Conservation (phyloP, 371 early-diverging fungal genomes). For the Mortierella sp. region DNA sequence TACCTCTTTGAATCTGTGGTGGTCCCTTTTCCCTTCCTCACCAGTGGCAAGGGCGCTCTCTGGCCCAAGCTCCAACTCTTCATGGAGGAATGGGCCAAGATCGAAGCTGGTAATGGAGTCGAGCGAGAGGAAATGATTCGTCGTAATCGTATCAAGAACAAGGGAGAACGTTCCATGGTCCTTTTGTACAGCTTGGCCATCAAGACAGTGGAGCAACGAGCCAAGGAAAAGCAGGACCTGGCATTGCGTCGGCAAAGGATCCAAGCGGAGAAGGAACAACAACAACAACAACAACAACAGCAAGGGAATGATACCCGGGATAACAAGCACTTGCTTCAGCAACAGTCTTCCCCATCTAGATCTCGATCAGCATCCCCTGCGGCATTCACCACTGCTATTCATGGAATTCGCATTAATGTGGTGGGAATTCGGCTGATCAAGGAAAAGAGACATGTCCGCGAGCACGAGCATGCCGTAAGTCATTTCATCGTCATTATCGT, state of each 20-base stretch:
- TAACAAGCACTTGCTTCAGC: too few species aligned
- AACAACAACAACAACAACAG: too few species aligned
- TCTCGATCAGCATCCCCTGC: not conserved
- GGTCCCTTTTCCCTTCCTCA: conserved; percentile 48
- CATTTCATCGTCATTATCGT: too few species aligned
- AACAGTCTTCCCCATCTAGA: conserved; percentile 12
- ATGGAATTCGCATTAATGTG: conserved; percentile 46
- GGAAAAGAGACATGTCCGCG: conserved; percentile 48
- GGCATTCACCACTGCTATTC: conserved; percentile 1
- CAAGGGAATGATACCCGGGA: too few species aligned
- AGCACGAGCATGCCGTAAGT: conserved; percentile 46
- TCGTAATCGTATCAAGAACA: conserved; percentile 34
- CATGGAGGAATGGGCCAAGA: conserved; percentile 46
- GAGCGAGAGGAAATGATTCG: conserved; percentile 48
- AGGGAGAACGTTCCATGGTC: conserved; percentile 32
- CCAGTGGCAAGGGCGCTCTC: conserved; percentile 27
- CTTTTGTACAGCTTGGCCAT: conserved; percentile 44
- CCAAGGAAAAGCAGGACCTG: too few species aligned
- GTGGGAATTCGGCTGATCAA: conserved; percentile 33
- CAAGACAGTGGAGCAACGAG: conserved; percentile 49
- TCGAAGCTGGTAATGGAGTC: conserved; percentile 45
- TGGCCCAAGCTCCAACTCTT: conserved; percentile 48
- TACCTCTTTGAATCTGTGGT: conserved; percentile 51
- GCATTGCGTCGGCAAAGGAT: too few species aligned
- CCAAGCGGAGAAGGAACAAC: not conserved